Evolutionary conservation across 2,329 filamentous ascomycete species (phyloP).

Genomic region (Setomelanomma holmii): DNA sequence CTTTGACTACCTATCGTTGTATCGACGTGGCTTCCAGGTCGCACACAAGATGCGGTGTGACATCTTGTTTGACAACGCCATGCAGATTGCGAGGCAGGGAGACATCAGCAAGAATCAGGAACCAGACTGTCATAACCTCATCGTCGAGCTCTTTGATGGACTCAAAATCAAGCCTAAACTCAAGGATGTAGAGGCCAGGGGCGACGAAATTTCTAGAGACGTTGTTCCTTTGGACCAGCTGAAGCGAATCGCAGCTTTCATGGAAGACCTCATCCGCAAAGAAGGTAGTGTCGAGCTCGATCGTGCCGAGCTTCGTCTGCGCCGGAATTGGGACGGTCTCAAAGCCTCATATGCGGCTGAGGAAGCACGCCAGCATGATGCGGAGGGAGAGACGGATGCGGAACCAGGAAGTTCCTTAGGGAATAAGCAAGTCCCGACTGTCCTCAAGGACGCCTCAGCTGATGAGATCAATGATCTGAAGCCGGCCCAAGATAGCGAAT

Average conservation of each 20-base stretch:
- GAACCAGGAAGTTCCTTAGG: too few species aligned
- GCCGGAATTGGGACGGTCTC: constrained; percentile 3
- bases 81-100: constrained; percentile 2
- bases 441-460: too few species aligned
- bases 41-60: constrained; percentile 13
- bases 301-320: constrained; percentile 4
- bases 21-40: constrained; percentile 17
- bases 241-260: constrained; percentile 13
- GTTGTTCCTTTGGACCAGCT: constrained; percentile 12
- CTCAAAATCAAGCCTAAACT: constrained; percentile 14
- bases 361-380: not conserved
- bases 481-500: too few species aligned
- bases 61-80: constrained; percentile 13
- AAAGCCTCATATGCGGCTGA: constrained; percentile 9
- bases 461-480: too few species aligned
- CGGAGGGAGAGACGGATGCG: too few species aligned
- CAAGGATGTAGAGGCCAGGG: constrained; percentile 3
- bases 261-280: constrained; percentile 13
- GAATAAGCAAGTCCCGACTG: too few species aligned
- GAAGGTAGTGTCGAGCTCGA: constrained; percentile 13
- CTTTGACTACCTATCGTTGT: constrained; percentile 31
- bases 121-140: constrained; percentile 12
- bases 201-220: constrained; percentile 12
- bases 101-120: constrained; percentile 6
- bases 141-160: constrained; percentile 12